Conservation (phyloP, 352 stramenopile species). For the Phytophthora pinifolia region DNA sequence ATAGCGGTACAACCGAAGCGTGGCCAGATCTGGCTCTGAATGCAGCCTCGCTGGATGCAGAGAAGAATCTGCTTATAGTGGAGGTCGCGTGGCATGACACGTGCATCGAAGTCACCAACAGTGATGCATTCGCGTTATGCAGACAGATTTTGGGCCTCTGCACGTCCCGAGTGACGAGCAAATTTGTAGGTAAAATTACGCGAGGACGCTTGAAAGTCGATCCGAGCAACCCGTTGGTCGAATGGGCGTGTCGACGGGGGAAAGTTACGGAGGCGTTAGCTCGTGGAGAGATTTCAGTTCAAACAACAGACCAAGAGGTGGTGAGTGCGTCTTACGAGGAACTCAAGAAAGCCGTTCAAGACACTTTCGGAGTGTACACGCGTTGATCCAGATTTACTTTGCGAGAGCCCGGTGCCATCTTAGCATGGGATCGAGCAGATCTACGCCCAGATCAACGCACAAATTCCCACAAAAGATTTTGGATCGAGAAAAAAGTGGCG, state of each 20-base stretch:
- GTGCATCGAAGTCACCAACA: constrained; percentile 53
- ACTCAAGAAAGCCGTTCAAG: constrained; percentile 57
- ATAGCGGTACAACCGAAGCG: constrained; percentile 26
- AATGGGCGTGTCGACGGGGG: constrained; percentile 23
- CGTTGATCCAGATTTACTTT: constrained; percentile 1
- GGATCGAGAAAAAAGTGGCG: neutral
- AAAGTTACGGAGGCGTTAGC: constrained; percentile 1
- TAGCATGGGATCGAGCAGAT: constrained; percentile 16
- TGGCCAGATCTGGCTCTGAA: constrained; percentile 72
- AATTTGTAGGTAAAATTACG: constrained; percentile 63
- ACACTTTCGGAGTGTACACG: constrained; percentile 52
- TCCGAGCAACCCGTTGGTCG: constrained; percentile 41
- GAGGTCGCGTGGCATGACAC: constrained; percentile 57
- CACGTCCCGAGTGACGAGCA: constrained; percentile 45
- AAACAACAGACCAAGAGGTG: constrained; percentile 16
- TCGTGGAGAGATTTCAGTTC: neutral
- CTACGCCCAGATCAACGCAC: constrained; percentile 5
- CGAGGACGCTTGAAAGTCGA: constrained; percentile 59
- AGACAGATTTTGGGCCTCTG: constrained; percentile 58
- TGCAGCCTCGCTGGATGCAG: constrained; percentile 46
- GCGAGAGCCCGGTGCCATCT: neutral
- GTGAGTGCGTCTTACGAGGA: constrained; percentile 29
- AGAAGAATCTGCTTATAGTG: constrained; percentile 47
- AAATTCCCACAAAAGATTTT: constrained; percentile 12
- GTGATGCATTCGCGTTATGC: constrained; percentile 64